A percentile compares a stretch with the other conserved stretches of the same genome.
Conservation (phyloP, 2,329 filamentous ascomycete species). For the Paecilomyces dactylethromorphus region DNA sequence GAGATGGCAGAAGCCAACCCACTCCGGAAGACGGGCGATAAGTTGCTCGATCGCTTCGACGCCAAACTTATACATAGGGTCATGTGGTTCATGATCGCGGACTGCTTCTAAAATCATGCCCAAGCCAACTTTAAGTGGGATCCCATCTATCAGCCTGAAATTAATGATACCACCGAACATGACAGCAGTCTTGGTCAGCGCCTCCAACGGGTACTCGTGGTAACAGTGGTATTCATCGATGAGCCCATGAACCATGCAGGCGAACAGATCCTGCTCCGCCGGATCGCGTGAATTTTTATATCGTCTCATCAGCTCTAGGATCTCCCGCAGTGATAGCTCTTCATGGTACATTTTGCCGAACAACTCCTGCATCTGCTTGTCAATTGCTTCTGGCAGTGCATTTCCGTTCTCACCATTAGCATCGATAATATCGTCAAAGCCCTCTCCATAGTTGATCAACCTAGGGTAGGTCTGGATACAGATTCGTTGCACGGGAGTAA, state of each 20-base stretch:
- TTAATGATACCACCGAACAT: slow-evolving; percentile 96
- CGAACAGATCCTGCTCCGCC: slow-evolving; percentile 87
- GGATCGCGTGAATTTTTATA: slow-evolving; percentile 85
- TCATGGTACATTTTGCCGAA: slow-evolving; percentile 98
- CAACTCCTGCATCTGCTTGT: slow-evolving; percentile 90
- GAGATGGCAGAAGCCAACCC: slow-evolving; percentile 89
- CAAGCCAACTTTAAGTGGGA: slow-evolving; percentile 88
- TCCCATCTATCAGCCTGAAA: slow-evolving; percentile 80
- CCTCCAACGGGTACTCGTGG: slow-evolving; percentile 90
- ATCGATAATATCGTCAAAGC: slow-evolving; percentile 86
- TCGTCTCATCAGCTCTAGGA: slow-evolving; percentile 74
- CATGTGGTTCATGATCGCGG: slow-evolving; percentile 71
- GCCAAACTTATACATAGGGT: slow-evolving; percentile 97
- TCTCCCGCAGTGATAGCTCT: slow-evolving; percentile 76
- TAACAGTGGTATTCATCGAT: slow-evolving; percentile 98
- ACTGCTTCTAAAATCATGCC: slow-evolving; percentile 98
- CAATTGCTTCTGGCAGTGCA: slow-evolving; percentile 67
- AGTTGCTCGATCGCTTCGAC: slow-evolving; percentile 90
- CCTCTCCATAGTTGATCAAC: slow-evolving; percentile 92
- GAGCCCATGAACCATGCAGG: slow-evolving; percentile 95
- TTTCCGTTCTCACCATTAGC: slow-evolving; percentile 77
- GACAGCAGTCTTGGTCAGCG: slow-evolving; percentile 88
- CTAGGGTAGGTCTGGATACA: slow-evolving; percentile 91
- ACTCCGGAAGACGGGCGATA: slow-evolving; percentile 74
- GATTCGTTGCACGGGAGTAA: slow-evolving; percentile 74